Evolutionary conservation across 2,329 filamentous ascomycete species (phyloP).

Genomic region (Nemania sp.): DNA sequence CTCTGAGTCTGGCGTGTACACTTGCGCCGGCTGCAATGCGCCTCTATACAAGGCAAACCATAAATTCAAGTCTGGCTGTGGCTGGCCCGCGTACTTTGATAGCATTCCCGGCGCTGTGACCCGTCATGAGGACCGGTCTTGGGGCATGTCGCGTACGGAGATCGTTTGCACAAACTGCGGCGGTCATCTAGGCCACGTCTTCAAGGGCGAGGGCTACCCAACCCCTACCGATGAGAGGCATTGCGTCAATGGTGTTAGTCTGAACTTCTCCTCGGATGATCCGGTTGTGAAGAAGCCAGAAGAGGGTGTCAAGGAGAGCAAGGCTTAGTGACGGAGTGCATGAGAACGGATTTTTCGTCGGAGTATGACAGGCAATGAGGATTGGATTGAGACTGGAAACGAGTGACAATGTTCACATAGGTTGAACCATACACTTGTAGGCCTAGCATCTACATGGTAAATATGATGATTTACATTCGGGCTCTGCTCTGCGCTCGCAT

Average conservation of each 20-base stretch:
- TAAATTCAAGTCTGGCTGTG: constrained; percentile 96
- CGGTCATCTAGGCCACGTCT: constrained; percentile 87
- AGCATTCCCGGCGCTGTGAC: constrained; percentile 88
- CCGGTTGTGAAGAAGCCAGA: constrained; percentile 51
- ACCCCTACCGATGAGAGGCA: constrained; percentile 95
- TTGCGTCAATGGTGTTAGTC: constrained; percentile 91
- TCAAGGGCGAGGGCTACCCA: constrained; percentile 81
- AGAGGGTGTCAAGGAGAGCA: constrained; percentile 44
- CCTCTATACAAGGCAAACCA: constrained; percentile 91
- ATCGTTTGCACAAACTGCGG: constrained; percentile 96
- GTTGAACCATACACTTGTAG: too few relatives aligned
- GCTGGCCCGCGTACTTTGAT: constrained; percentile 98
- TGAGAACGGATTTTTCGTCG: not conserved
- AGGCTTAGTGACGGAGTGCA: constrained; percentile 34
- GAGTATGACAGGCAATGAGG: not conserved
- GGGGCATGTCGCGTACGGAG: constrained; percentile 87
- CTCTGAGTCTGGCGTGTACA: constrained; percentile 76
- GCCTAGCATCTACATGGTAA: too few relatives aligned
- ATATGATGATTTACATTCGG: too few relatives aligned
- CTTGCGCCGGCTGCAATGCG: constrained; percentile 81
- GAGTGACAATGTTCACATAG: too few relatives aligned
- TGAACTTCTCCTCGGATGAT: constrained; percentile 76
- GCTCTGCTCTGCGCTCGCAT: too few relatives aligned
- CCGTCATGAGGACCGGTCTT: constrained; percentile 72
- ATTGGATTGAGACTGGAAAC: too few relatives aligned